Evolutionary conservation across 2,329 filamentous ascomycete genomes (phyloP).

Genomic region (Arthrobotrys entomopaga): DNA sequence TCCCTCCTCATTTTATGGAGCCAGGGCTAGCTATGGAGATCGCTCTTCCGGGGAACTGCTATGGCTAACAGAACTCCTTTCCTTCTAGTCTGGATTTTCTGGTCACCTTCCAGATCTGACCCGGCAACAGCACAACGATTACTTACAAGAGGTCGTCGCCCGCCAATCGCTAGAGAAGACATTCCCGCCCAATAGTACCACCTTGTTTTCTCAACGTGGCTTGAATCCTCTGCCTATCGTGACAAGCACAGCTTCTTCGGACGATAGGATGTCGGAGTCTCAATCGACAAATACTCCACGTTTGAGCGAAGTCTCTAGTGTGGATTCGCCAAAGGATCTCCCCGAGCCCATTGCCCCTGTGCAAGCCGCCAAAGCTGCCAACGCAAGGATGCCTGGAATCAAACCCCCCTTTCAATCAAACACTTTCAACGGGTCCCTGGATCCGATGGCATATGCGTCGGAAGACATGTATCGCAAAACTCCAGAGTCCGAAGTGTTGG

Average conservation of each 20-base stretch:
- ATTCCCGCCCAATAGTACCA: slow-evolving; percentile 46
- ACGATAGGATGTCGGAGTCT: slow-evolving; percentile 55
- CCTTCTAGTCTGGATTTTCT: slow-evolving; percentile 51
- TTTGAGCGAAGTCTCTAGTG: slow-evolving; percentile 58
- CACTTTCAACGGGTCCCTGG: slow-evolving; percentile 49
- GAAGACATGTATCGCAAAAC: slow-evolving; percentile 71
- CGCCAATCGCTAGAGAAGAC: slow-evolving; percentile 51
- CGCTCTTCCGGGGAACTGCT: slow-evolving; percentile 10
- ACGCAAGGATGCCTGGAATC: slow-evolving; percentile 52
- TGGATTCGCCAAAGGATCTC: slow-evolving; percentile 58
- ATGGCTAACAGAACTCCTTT: slow-evolving; percentile 34
- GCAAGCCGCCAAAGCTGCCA: slow-evolving; percentile 43
- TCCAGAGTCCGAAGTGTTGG: slow-evolving; percentile 91
- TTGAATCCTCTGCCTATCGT: slow-evolving; percentile 52
- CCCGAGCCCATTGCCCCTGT: slow-evolving; percentile 55
- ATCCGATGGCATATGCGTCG: slow-evolving; percentile 52
- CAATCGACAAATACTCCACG: slow-evolving; percentile 58
- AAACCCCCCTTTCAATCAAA: slow-evolving; percentile 52
- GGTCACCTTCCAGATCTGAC: slow-evolving; percentile 55
- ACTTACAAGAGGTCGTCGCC: slow-evolving; percentile 53
- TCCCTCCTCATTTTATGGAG: neutral
- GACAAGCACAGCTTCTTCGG: slow-evolving; percentile 49
- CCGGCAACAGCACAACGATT: slow-evolving; percentile 55
- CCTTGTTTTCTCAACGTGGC: slow-evolving; percentile 53
- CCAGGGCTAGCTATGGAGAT: neutral